Percentiles rank a stretch among this genome's conserved stretches.
These are phyloP conservation scores for Xylaria longipes DNA, from an alignment of 495 filamentous ascomycete genomes.

Conservation along the genomic window DNA sequence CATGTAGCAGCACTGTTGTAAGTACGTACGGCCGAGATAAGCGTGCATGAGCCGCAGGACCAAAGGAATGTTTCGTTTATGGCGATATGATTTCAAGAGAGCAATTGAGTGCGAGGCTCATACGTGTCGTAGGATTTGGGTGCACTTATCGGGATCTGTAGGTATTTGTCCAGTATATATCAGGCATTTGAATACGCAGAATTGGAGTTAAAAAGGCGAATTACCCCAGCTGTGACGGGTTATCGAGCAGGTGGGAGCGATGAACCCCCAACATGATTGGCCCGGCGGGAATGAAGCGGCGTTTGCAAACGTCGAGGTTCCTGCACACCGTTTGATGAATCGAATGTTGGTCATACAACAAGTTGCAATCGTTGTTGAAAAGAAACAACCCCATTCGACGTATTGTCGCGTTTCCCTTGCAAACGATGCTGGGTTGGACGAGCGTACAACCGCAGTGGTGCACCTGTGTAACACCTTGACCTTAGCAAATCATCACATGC, in stretches of 20 bases:
- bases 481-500: constrained; percentile 20
- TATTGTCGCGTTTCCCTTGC: background rate
- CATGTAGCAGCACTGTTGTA: background rate
- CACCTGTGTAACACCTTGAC: background rate
- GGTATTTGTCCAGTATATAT: background rate
- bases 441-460: background rate
- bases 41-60: background rate
- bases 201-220: background rate
- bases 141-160: constrained; percentile 9
- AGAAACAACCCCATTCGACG: constrained; percentile 2
- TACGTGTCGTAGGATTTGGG: background rate
- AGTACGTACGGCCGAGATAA: background rate
- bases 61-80: constrained; percentile 2
- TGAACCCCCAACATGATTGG: background rate
- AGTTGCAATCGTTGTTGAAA: background rate
- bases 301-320: constrained; percentile 4
- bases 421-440: background rate
- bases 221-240: background rate
- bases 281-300: background rate
- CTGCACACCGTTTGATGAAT: background rate
- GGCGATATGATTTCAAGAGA: background rate
- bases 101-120: background rate
- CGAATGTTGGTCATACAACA: background rate
- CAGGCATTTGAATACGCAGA: background rate
- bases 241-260: background rate